phyloP scores from a whole-genome alignment of 1,284 basidiomycete species.

The Polyporus tsugae region DNA sequence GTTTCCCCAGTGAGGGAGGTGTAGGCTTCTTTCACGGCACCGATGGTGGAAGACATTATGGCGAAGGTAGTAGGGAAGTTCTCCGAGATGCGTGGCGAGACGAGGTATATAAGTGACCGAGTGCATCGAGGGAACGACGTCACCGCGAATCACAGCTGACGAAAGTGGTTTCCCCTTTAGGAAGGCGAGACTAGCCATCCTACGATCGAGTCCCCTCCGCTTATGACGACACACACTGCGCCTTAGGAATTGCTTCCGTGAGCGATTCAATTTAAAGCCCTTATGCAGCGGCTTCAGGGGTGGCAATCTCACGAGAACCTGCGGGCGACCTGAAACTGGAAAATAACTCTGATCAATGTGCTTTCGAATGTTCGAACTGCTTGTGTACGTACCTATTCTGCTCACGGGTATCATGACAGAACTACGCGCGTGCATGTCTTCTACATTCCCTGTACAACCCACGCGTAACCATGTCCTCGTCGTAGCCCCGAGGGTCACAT shows the following conservation, averaged over 20 bases:
- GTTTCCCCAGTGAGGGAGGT: constrained; percentile 41
- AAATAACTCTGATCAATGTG: too few species aligned
- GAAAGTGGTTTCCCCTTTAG: constrained; percentile 16
- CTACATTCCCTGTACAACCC: too few species aligned
- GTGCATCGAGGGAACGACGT: constrained; percentile 26
- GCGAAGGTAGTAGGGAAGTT: not conserved
- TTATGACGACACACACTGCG: not conserved
- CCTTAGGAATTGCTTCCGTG: not conserved
- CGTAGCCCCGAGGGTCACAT: too few species aligned
- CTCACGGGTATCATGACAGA: too few species aligned
- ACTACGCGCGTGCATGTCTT: too few species aligned
- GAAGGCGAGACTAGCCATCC: constrained; percentile 17
- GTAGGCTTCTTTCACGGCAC: constrained; percentile 40
- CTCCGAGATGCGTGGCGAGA: not conserved
- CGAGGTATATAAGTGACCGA: not conserved
- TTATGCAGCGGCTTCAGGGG: too few species aligned
- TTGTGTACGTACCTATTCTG: too few species aligned
- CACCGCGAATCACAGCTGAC: constrained; percentile 27
- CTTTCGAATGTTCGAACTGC: too few species aligned
- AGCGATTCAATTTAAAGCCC: too few species aligned
- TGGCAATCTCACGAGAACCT: too few species aligned
- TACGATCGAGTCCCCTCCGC: not conserved
- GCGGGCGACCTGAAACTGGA: too few species aligned
- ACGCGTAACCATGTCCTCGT: too few species aligned
- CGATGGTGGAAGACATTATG: constrained; percentile 36